phyloP scores from a whole-genome alignment of 2,329 filamentous ascomycete species.

The Lachnellula willkommii region DNA sequence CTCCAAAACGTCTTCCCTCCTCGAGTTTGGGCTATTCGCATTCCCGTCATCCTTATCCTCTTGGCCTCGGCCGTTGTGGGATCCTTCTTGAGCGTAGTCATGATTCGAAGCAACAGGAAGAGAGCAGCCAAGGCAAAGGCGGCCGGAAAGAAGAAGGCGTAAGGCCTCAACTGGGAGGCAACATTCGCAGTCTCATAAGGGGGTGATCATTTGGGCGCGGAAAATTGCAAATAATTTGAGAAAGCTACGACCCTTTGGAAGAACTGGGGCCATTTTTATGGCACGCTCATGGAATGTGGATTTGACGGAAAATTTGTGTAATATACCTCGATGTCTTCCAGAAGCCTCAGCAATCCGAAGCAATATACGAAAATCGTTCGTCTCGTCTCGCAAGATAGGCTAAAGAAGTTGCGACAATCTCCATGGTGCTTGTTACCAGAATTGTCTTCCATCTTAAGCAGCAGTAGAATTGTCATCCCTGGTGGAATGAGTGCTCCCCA shows the following conservation, averaged over 20 bases:
- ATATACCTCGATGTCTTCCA: neutral
- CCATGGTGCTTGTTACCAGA: no score
- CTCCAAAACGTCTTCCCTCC: conserved; percentile 94
- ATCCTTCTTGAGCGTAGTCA: conserved; percentile 91
- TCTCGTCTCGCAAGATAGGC: no score
- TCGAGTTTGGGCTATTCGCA: conserved; percentile 97
- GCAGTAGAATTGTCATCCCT: no score
- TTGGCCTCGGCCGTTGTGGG: conserved; percentile 90
- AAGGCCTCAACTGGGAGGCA: conserved; percentile 25
- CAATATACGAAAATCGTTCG: no score
- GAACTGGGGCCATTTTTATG: neutral
- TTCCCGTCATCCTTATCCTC: conserved; percentile 93
- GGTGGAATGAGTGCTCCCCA: no score
- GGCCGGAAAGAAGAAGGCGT: conserved; percentile 80
- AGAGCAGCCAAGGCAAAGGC: conserved; percentile 91
- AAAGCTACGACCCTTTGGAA: neutral
- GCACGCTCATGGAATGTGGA: neutral
- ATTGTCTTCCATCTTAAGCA: no score
- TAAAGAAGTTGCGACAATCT: no score
- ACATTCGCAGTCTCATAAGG: neutral
- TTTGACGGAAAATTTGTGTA: neutral
- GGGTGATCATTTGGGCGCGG: neutral
- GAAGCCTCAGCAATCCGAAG: no score
- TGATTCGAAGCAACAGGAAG: conserved; percentile 98
- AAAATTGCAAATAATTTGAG: neutral